phyloP scores from a whole-genome alignment of 768 basidiomycete species.

The Leccinum broughii region DNA sequence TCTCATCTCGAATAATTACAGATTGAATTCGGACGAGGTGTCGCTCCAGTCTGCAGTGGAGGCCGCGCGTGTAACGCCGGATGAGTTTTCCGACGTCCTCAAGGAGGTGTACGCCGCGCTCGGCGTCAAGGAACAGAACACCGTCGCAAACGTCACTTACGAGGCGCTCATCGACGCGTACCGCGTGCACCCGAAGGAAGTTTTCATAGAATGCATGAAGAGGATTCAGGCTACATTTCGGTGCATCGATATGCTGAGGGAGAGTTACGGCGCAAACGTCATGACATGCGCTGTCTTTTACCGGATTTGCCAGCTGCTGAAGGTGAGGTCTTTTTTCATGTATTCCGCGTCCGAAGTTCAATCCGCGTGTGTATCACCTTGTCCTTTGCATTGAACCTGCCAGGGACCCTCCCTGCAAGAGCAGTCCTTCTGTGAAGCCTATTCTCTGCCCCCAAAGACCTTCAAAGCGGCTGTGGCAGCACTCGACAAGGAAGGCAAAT shows the following conservation, averaged over 20 bases:
- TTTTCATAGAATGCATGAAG: constrained; percentile 34
- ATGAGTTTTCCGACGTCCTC: constrained; percentile 26
- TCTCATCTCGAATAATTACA: neutral
- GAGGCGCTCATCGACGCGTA: constrained; percentile 32
- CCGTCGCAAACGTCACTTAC: constrained; percentile 24
- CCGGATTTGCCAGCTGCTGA: constrained; percentile 44
- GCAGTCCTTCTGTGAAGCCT: constrained; percentile 16
- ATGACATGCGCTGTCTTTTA: constrained; percentile 44
- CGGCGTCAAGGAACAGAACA: neutral
- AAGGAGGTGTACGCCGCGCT: constrained; percentile 24
- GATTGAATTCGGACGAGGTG: constrained; percentile 29
- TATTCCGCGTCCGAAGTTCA: neutral
- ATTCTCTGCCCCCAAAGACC: constrained; percentile 14
- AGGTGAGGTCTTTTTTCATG: constrained; percentile 26
- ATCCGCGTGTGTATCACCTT: neutral
- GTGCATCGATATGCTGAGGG: constrained; percentile 13
- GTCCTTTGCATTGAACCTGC: neutral
- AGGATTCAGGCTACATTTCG: constrained; percentile 32
- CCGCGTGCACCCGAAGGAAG: constrained; percentile 10
- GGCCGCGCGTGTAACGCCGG: constrained; percentile 24
- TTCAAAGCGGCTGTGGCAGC: constrained; percentile 23
- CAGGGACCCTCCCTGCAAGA: constrained; percentile 18
- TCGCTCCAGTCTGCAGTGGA: constrained; percentile 26
- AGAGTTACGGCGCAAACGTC: constrained; percentile 18
- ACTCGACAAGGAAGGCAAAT: constrained; percentile 15